Base-by-base conservation (phyloP, 2,329 filamentous ascomycete genomes). In the Pyrenochaeta sp. region DNA sequence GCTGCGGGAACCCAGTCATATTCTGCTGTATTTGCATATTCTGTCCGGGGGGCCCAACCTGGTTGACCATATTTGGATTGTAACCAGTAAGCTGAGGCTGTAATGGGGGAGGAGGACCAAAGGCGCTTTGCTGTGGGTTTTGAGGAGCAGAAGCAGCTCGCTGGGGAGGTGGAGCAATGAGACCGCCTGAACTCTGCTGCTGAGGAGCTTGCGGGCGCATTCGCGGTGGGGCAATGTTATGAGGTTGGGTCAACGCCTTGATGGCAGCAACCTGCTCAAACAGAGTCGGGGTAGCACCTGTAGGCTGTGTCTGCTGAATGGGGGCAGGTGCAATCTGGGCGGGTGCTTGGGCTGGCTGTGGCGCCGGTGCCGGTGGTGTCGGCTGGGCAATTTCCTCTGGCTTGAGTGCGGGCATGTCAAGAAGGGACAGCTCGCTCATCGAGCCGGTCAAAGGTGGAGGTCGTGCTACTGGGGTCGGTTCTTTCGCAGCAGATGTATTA, bases 71-170 rank as follows among this genome's bases (percentile, higher is more conserved):
- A 40, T 80, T 72, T 49, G 71, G 73, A 22, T 68, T 69, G 40
- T 82, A 78, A 7, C 93, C 91, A 4, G 94, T 96, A 71, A 92
- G 82, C 67, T 96, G 93, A 38, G 90, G 85, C 67, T 92, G 87
- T 56, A 96, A 73, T 11, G 89, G 85, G 35, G 89, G 68, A 27
- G 88, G 70, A 13, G 87, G 82, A 6, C 82, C 81, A 68, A 95
- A 94, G 4, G 79, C 81, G 69, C 81, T 91, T 31, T 85, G 84
- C 64, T 67, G 65, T 26, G 64, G 87, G 40, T 90, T 88, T 67
- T 90, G 88, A 18, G 94, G 93, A 26, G 94, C 93, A 27, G 93
- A 96, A 9, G 94, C 80, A 6, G 94, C 88, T 48, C 94, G 82
- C 38, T 85, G 82, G 8, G 91, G 90, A 13, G 89, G 90, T 6